Evolutionary conservation across 306 rosid genomes (phyloP).

Genomic region (Rubus idaeus): DNA sequence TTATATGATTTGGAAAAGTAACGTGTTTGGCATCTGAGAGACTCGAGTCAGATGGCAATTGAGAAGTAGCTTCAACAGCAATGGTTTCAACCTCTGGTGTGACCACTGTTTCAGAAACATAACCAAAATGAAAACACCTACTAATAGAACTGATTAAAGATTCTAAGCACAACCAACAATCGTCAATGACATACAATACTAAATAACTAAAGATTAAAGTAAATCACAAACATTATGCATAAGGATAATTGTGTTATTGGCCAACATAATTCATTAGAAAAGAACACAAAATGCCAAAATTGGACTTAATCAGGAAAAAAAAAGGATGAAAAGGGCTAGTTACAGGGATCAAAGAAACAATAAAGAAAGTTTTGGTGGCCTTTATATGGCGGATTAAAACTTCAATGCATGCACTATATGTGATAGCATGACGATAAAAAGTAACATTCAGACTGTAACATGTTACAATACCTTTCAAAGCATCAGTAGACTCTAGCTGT

Average conservation of each 20-base stretch:
- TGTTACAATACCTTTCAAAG: slow-evolving; percentile 19
- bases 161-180: not conserved
- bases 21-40: slow-evolving; percentile 44
- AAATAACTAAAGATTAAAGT: not conserved
- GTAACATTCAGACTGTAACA: not conserved
- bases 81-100: slow-evolving; percentile 42
- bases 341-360: not conserved
- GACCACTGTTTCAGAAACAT: slow-evolving; percentile 48
- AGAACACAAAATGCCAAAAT: not conserved
- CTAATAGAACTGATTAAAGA: not conserved
- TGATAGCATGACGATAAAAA: not conserved
- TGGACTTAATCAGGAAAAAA: not conserved
- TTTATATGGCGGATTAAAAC: not conserved
- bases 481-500: slow-evolving; percentile 18
- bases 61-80: slow-evolving; percentile 36
- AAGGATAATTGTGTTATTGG: not conserved
- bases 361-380: not conserved
- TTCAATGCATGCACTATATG: not conserved
- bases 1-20: slow-evolving; percentile 77
- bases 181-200: not conserved
- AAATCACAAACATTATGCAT: not conserved
- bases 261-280: not conserved
- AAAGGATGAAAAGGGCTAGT: not conserved
- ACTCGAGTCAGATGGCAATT: slow-evolving; percentile 36
- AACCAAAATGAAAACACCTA: not conserved